These are phyloP conservation scores for Fraxinus pennsylvanica DNA, from an alignment of 257 asterid genomes.

Conservation along the genomic window DNA sequence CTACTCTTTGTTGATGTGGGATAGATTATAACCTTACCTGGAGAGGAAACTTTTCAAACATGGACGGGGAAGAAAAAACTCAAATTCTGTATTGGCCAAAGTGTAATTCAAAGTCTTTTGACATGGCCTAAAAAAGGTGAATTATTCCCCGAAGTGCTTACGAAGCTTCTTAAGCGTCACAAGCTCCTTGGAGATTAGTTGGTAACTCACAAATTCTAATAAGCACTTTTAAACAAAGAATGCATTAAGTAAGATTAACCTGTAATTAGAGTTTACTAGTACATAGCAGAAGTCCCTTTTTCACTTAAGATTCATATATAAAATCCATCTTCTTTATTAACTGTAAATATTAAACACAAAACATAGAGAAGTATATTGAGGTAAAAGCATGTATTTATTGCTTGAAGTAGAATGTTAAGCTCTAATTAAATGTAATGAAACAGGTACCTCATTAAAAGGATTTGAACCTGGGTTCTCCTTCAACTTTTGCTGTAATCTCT, in stretches of 20 bases:
- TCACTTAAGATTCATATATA: background rate
- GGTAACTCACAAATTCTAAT: background rate
- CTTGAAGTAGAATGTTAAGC: background rate
- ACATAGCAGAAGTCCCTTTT: background rate
- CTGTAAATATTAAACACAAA: background rate
- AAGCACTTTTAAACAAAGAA: background rate
- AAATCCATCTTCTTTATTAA: background rate
- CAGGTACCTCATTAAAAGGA: conserved; percentile 64
- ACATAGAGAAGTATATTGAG: background rate
- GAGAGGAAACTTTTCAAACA: background rate
- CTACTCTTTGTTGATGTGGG: background rate
- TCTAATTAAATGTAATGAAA: background rate
- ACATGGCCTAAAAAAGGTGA: background rate
- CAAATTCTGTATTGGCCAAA: background rate
- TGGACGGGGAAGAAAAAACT: background rate
- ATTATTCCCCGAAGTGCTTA: background rate
- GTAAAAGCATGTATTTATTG: background rate
- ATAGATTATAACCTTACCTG: background rate
- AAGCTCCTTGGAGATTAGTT: background rate
- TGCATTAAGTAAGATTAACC: background rate
- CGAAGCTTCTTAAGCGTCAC: background rate
- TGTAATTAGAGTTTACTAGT: background rate
- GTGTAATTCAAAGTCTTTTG: background rate
- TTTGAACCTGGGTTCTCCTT: conserved; percentile 47
- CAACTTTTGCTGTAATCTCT: conserved; percentile 56